Percentiles rank a stretch among this genome's conserved stretches.
Conservation (phyloP, 768 basidiomycete genomes). For the Imleria badia region DNA sequence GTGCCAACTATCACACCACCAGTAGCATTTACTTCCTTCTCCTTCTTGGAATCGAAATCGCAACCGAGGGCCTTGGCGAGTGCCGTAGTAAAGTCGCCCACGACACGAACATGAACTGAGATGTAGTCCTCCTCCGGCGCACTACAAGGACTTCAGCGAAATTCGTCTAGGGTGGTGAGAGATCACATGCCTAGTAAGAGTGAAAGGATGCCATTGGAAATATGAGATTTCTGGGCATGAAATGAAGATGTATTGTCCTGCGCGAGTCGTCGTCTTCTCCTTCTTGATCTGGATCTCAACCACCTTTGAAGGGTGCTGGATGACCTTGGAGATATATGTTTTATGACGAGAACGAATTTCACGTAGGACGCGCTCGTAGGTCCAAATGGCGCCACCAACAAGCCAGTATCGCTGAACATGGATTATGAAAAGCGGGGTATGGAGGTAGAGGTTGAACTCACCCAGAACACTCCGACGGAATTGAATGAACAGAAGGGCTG, state of each 20-base stretch:
- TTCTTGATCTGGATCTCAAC: constrained; percentile 98
- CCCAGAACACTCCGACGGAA: constrained; percentile 94
- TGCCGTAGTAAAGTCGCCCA: constrained; percentile 88
- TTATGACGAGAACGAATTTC: constrained; percentile 89
- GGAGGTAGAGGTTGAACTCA: constrained; percentile 35
- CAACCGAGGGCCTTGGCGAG: constrained; percentile 83
- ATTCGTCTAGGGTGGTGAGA: neutral
- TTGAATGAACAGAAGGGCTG: constrained; percentile 85
- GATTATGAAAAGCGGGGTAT: constrained; percentile 4
- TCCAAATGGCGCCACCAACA: constrained; percentile 82
- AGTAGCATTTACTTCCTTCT: constrained; percentile 40
- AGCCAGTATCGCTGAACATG: constrained; percentile 79
- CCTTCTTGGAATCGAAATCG: constrained; percentile 62
- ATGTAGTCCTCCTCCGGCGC: constrained; percentile 96
- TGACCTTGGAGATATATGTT: constrained; percentile 92
- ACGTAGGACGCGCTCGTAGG: constrained; percentile 84
- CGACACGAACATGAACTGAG: constrained; percentile 88
- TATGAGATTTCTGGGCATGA: constrained; percentile 90
- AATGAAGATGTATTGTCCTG: constrained; percentile 93
- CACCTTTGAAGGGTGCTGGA: constrained; percentile 93
- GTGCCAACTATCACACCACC: constrained; percentile 66
- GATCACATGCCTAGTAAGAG: constrained; percentile 66
- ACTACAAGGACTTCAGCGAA: constrained; percentile 35
- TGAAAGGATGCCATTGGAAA: constrained; percentile 98
- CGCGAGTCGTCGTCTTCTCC: constrained; percentile 78